Evolutionary conservation across 2,329 filamentous ascomycete species (phyloP).

Genomic region (Ophiostoma sp.): DNA sequence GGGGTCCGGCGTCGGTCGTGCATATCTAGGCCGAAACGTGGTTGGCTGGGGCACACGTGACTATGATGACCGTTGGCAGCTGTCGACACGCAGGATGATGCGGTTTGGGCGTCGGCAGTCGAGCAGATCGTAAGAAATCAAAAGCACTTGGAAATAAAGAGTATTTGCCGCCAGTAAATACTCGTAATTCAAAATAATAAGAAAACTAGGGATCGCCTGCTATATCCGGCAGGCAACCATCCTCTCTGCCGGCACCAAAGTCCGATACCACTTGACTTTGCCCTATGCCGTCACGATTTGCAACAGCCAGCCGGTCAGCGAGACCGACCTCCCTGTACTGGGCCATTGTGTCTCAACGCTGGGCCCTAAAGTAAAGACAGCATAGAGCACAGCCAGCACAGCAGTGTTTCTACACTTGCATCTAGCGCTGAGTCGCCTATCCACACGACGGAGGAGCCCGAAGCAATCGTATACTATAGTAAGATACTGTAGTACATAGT

Average conservation of each 20-base stretch:
- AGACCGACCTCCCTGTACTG: background rate
- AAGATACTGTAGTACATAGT: too few relatives aligned
- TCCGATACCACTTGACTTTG: background rate
- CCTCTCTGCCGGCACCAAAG: background rate
- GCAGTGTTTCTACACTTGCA: background rate
- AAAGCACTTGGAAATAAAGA: background rate
- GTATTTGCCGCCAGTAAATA: background rate
- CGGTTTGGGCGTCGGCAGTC: background rate
- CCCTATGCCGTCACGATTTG: constrained; percentile 9
- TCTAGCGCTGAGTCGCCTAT: background rate
- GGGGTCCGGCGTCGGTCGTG: constrained; percentile 10
- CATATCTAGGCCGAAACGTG: constrained; percentile 7
- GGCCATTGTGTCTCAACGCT: background rate
- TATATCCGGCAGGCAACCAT: constrained; percentile 4
- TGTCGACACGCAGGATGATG: background rate
- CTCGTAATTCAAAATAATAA: background rate
- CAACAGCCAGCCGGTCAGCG: background rate
- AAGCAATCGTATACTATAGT: background rate
- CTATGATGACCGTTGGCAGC: background rate
- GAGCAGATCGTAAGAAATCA: background rate
- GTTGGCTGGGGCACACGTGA: constrained; percentile 16
- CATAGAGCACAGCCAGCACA: background rate
- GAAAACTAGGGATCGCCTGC: background rate
- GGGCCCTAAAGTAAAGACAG: background rate
- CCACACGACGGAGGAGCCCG: background rate